Evolutionary conservation across 441 rosid species (phyloP).

Genomic region (Adansonia rubrostipa): DNA sequence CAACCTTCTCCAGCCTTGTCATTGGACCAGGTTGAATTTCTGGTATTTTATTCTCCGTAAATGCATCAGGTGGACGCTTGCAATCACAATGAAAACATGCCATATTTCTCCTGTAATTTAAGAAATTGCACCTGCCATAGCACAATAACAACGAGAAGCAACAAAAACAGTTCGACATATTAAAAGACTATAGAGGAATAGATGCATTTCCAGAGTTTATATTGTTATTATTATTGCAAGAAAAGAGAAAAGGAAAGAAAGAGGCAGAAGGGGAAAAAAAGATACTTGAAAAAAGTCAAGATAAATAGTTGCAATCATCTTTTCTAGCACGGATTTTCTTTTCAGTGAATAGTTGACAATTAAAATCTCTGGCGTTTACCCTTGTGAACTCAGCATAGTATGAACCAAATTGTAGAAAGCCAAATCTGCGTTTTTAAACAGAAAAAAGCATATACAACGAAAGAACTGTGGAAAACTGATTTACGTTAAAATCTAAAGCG

Average conservation of each 20-base stretch:
- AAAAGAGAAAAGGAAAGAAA: neutral
- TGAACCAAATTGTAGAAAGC: neutral
- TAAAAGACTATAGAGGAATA: neutral
- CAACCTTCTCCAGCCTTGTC: slow-evolving; percentile 48
- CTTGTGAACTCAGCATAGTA: neutral
- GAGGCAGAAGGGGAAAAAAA: neutral
- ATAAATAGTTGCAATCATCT: neutral
- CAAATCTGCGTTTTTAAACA: neutral
- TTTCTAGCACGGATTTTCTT: neutral
- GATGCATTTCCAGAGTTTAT: neutral
- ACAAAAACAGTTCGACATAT: neutral
- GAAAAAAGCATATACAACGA: neutral
- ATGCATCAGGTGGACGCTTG: slow-evolving; percentile 86
- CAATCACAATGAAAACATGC: slow-evolving; percentile 95
- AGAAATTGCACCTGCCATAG: slow-evolving; percentile 86
- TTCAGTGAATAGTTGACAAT: neutral
- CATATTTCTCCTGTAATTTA: slow-evolving; percentile 89
- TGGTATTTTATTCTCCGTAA: slow-evolving; percentile 60
- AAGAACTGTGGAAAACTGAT: slow-evolving; percentile 8
- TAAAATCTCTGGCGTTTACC: neutral
- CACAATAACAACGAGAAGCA: slow-evolving; percentile 28
- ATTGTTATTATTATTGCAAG: neutral
- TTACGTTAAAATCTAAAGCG: neutral
- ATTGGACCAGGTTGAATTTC: slow-evolving; percentile 50
- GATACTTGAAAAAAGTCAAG: neutral